phyloP scores from a whole-genome alignment of 345 rosid species.

The Salix brachista region DNA sequence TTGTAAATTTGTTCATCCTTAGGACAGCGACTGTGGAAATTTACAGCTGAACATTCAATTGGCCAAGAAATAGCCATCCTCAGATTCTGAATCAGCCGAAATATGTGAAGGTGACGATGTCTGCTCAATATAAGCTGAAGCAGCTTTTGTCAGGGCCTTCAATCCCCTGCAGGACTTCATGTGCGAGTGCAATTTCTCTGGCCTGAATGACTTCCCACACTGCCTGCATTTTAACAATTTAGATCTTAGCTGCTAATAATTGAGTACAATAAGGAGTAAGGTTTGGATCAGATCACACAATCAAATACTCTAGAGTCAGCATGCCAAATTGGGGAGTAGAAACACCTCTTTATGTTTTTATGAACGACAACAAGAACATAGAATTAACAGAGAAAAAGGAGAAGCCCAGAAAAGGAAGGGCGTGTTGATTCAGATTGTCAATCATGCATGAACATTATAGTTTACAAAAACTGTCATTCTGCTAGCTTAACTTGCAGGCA shows the following conservation, averaged over 20 bases:
- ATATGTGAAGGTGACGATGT: background rate
- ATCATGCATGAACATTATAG: background rate
- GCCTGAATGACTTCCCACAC: slow-evolving; percentile 67
- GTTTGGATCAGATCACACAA: background rate
- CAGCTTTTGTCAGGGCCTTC: slow-evolving; percentile 29
- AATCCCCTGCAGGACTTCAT: slow-evolving; percentile 65
- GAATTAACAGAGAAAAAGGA: background rate
- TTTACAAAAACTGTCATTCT: background rate
- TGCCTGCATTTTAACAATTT: slow-evolving; percentile 44
- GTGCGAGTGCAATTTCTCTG: slow-evolving; percentile 68
- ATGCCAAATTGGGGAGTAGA: background rate
- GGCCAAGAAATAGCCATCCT: slow-evolving; percentile 20
- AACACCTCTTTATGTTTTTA: background rate
- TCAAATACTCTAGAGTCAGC: background rate
- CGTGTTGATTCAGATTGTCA: background rate
- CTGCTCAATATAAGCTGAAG: slow-evolving; percentile 12
- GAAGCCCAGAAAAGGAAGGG: background rate
- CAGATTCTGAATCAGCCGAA: background rate
- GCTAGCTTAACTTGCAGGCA: background rate
- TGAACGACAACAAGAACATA: background rate
- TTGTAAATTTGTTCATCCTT: background rate
- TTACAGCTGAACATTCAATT: slow-evolving; percentile 1
- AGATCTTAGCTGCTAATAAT: background rate
- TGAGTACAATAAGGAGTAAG: background rate
- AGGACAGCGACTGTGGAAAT: background rate